Evolutionary conservation across 1,284 basidiomycete genomes (phyloP).

Genomic region (Apiotrichum siamense): DNA sequence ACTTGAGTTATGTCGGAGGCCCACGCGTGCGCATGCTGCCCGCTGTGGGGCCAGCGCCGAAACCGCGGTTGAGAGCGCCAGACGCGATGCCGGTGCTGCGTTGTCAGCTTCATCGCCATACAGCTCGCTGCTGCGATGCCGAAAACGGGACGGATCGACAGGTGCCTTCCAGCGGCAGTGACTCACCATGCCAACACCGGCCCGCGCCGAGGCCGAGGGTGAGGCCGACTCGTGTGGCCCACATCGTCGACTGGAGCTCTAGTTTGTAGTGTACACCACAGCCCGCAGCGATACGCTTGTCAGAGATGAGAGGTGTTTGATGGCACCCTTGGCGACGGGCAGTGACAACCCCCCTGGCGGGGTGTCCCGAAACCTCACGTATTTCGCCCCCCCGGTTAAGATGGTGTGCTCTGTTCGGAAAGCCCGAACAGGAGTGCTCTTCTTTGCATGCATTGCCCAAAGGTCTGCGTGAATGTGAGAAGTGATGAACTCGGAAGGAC

Average conservation of each 20-base stretch:
- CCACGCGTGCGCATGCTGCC: neutral
- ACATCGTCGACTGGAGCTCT: neutral
- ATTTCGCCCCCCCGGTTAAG: neutral
- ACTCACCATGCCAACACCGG: neutral
- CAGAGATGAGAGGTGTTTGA: too few species aligned
- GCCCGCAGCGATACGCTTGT: too few species aligned
- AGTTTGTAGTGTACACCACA: too few species aligned
- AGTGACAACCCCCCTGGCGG: slow-evolving; percentile 6
- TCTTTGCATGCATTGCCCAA: too few species aligned
- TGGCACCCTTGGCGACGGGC: too few species aligned
- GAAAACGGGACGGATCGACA: too few species aligned
- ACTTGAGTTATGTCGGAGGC: slow-evolving; percentile 7
- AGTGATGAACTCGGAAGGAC: too few species aligned
- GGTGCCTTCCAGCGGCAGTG: neutral
- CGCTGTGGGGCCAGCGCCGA: neutral
- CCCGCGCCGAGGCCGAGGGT: slow-evolving; percentile 4
- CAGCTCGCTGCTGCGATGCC: neutral
- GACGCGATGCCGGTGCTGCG: neutral
- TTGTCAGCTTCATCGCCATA: neutral
- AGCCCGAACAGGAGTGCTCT: too few species aligned
- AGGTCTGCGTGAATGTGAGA: too few species aligned
- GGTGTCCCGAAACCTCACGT: slow-evolving; percentile 5
- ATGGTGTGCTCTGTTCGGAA: neutral
- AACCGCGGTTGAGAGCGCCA: neutral
- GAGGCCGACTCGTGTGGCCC: slow-evolving; percentile 6